Percentiles rank a stretch among this genome's conserved stretches.
Evolutionary conservation across 805 yeast genomes (phyloP).

Genomic region (Nakazawaea siamensis): DNA sequence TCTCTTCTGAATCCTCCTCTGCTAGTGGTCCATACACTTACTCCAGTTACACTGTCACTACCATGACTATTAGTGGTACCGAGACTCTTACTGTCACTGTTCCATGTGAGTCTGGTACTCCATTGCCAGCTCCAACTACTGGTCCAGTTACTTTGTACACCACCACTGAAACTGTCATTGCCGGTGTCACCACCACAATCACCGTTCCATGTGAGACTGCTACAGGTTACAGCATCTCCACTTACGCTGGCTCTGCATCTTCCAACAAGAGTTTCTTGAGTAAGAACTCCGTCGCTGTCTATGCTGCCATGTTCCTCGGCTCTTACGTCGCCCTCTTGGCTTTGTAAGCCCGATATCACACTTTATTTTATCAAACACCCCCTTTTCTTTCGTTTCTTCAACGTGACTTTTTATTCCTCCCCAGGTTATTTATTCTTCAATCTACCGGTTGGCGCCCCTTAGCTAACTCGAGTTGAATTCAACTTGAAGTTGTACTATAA

Average conservation of each 20-base stretch:
- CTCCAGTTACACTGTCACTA: slow-evolving; percentile 11
- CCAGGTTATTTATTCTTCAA: not conserved
- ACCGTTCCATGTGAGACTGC: slow-evolving; percentile 10
- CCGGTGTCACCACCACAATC: slow-evolving; percentile 22
- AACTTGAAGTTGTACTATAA: not conserved
- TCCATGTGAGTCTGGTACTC: slow-evolving; percentile 9
- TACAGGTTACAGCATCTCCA: not conserved
- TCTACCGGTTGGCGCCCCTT: too few species aligned
- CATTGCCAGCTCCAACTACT: slow-evolving; percentile 6
- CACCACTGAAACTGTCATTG: slow-evolving; percentile 9
- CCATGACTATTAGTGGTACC: slow-evolving; percentile 4
- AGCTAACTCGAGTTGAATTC: too few species aligned
- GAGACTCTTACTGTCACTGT: slow-evolving; percentile 9
- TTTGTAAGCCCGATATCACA: slow-evolving; percentile 2
- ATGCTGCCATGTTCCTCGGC: slow-evolving; percentile 1
- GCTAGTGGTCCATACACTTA: slow-evolving; percentile 6
- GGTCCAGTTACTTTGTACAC: slow-evolving; percentile 10
- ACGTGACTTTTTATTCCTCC: too few species aligned
- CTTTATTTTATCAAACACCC: too few species aligned
- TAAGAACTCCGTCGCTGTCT: slow-evolving; percentile 2
- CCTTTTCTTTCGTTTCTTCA: not conserved
- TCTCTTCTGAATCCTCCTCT: slow-evolving; percentile 5
- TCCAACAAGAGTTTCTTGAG: slow-evolving; percentile 1
- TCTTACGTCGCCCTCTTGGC: slow-evolving; percentile 6
- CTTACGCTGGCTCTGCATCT: slow-evolving; percentile 7